Evolutionary conservation across 768 basidiomycete species (phyloP), one percentile per base, ranked within the genome.

Genomic region (Tricholoma saponaceum): DNA sequence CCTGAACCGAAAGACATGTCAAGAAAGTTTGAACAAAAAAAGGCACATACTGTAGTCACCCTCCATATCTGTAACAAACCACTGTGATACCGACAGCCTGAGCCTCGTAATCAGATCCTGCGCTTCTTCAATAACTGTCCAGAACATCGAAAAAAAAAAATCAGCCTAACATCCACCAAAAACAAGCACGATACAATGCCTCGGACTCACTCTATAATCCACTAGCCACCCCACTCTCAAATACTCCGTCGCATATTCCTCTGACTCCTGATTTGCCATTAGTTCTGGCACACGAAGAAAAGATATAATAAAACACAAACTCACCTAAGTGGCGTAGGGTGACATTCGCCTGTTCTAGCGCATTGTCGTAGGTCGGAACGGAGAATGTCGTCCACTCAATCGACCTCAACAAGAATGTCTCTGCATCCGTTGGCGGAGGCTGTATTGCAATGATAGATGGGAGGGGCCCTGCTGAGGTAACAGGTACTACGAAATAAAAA

Each of bases 361-460:
- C 95, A 5, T 86, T 86, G 10, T 78, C 74, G 60, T 87, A 85
- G 1, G 95, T 98, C 5, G 79, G 73, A 30, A 84, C 82, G 62
- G 80, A 76, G 68, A 90, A 90, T 0, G 84, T 89, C 52, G 95
- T 90, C 96, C 96, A 99, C 66, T 98, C 95, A 51, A 98, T 87
- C 0, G 92, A 90, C 18, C 95, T 84, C 28, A 96, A 78, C 7
- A 98, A 76, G 50, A 90, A 69, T 59, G 73, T 66, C 66, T 93
- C 89, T 0, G 72, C 70, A 14, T 85, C 83, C 0, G 77, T 81
- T 0, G 87, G 77, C 0, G 80, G 76, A 9, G 78, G 76, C 60
- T 86, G 87, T 41, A 82, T 63, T 2, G 76, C 73, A 49, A 84
- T 79, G n/a, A 86, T 74, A 0, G 82, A 83, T 0, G 89, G 86